Evolutionary conservation across 1,284 basidiomycete species (phyloP).

Genomic region (Sphagnurus paluster): DNA sequence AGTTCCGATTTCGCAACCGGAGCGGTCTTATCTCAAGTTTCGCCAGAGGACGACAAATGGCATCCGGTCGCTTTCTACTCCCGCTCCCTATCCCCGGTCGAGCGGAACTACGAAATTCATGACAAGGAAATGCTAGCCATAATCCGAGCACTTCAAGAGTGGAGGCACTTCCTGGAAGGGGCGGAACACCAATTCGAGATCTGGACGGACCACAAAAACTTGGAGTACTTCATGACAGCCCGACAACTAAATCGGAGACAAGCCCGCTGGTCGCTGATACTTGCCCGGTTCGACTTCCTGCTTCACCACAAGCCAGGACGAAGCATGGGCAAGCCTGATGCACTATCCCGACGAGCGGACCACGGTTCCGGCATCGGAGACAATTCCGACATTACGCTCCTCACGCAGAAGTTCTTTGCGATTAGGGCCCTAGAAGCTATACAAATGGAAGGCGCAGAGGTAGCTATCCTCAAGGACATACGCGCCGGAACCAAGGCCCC

Average conservation of each 20-base stretch:
- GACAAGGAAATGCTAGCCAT: conserved; percentile 39
- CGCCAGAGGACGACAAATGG: neutral
- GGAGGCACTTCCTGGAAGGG: neutral
- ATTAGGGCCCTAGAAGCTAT: conserved; percentile 23
- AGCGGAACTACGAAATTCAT: conserved; percentile 42
- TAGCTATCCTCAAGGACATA: too few species aligned
- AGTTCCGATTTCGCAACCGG: neutral
- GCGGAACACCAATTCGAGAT: neutral
- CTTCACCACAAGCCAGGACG: conserved; percentile 33
- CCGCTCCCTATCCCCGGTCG: conserved; percentile 19
- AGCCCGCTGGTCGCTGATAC: conserved; percentile 19
- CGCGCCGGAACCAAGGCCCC: too few species aligned
- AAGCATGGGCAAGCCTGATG: conserved; percentile 1
- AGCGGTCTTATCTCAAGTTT: neutral
- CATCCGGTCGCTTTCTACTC: conserved; percentile 16
- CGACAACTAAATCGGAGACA: conserved; percentile 19
- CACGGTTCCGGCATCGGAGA: neutral
- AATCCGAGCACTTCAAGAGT: conserved; percentile 1
- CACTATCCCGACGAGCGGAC: neutral
- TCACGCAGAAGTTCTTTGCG: neutral
- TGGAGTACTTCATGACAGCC: conserved; percentile 20
- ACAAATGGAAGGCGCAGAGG: too few species aligned
- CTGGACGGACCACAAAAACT: conserved; percentile 15
- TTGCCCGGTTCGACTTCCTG: conserved; percentile 38
- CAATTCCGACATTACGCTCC: conserved; percentile 5